These are phyloP conservation scores for Quercus lobata DNA, from an alignment of 331 rosid genomes.

Conservation along the genomic window DNA sequence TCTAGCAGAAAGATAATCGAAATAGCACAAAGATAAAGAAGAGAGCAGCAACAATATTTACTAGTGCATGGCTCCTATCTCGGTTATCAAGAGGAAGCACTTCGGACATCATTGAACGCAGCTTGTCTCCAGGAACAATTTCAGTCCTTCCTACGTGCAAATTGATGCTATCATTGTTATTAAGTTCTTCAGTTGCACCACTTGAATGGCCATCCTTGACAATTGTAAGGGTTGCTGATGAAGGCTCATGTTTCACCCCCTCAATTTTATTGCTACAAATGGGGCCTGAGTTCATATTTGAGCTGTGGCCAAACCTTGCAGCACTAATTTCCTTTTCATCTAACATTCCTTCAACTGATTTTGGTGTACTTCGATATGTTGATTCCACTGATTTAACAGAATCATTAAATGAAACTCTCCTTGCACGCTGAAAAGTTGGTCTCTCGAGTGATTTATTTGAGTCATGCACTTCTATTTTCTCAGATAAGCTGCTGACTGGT, in stretches of 20 bases:
- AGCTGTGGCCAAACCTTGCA: neutral
- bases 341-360: neutral
- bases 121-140: conserved; percentile 5
- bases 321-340: conserved; percentile 9
- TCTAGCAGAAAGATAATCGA: neutral
- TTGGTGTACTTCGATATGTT: neutral
- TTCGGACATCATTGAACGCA: neutral
- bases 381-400: conserved; percentile 20
- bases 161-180: neutral
- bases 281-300: conserved; percentile 1
- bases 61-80: conserved; percentile 8
- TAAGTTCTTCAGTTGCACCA: neutral
- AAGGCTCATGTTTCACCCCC: conserved; percentile 9
- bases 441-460: conserved; percentile 2
- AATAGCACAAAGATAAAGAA: conserved; percentile 16
- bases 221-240: neutral
- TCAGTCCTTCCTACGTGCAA: neutral
- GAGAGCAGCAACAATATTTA: conserved; percentile 14
- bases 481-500: neutral
- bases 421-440: neutral
- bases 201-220: neutral
- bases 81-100: neutral
- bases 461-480: neutral
- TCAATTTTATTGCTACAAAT: neutral
- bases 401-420: conserved; percentile 44